Evolutionary conservation across 2,329 filamentous ascomycete species (phyloP), one percentile per base, ranked within the genome.

Genomic region (Botrytis elliptica): DNA sequence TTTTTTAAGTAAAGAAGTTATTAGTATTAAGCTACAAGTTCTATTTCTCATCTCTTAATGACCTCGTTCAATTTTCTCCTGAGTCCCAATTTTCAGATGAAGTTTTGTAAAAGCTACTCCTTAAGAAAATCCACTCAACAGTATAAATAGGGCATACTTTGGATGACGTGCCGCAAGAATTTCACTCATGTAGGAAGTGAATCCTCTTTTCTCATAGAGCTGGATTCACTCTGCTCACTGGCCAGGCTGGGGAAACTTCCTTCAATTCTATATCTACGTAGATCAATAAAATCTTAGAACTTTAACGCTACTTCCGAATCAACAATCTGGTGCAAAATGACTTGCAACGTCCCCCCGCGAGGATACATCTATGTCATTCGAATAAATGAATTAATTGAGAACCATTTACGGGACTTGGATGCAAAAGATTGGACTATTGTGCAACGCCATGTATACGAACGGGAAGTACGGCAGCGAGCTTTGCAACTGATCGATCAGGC

Each of bases 1-100:
- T n/a, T 46, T 18, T 7, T 16, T 14, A 1, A 42, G n/a, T 1
- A 55, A n/a, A 1, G 4, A 7, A n/a, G 25, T n/a, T n/a, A 1
- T n/a, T n/a, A 1, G 52, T 16, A 16, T 29, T 6, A 18, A 16
- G 25, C 29, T 8, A 29, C 18, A 8, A n/a, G n/a, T 18, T 16
- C 14, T 8, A 14, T 29, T 3, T 14, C 12, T n/a, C 25, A 4
- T 14, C 52, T 25, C 52, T 29, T 16, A 3, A 29, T n/a, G 4
- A 4, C 25, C 4, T 52, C 10, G 4, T 49, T 22, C 20, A 20
- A 22, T 20, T 49, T 10, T 49, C 44, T 22, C 7, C 18, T 46
- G 2, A 20, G 20, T 20, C 8, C 8, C 1, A 6, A 8, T 20
- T 46, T 0, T 7, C 44, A 20, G 44, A 7, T 46, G 44, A 46